A percentile compares a stretch with the other conserved stretches of the same genome.
These are phyloP conservation scores for Massarina eburnea DNA, from an alignment of 2,329 filamentous ascomycete species.

Conservation along the genomic window DNA sequence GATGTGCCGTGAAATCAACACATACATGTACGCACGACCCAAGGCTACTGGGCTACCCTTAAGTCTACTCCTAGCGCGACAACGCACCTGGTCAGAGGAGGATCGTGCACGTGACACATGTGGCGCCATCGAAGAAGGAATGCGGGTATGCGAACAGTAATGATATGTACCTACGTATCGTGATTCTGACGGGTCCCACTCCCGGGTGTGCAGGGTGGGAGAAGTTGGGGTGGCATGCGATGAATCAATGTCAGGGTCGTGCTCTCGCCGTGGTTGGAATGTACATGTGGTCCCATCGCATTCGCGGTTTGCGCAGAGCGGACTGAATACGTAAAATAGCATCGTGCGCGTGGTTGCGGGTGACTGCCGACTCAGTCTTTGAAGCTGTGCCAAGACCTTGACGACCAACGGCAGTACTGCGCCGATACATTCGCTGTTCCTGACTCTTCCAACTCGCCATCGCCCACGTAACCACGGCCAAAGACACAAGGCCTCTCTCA, in stretches of 20 bases:
- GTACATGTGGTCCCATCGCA: too few relatives aligned
- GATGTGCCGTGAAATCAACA: too few relatives aligned
- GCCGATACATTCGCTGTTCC: conserved; percentile 8
- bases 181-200: neutral
- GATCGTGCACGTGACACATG: neutral
- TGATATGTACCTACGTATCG: neutral
- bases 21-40: too few relatives aligned
- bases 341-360: too few relatives aligned
- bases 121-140: neutral
- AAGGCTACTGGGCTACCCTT: too few relatives aligned
- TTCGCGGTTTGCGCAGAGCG: too few relatives aligned
- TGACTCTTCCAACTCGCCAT: conserved; percentile 20
- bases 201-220: neutral
- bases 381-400: conserved; percentile 8
- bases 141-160: neutral
- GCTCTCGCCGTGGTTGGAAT: too few relatives aligned
- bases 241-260: too few relatives aligned
- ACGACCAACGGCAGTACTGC: conserved; percentile 5
- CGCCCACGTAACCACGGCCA: conserved; percentile 33
- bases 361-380: conserved; percentile 5
- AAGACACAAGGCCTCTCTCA: conserved; percentile 30
- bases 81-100: too few relatives aligned
- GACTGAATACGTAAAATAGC: too few relatives aligned
- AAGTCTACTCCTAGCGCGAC: too few relatives aligned
- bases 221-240: neutral